phyloP scores from a whole-genome alignment of 257 asterid species.

The Coffea canephora region DNA sequence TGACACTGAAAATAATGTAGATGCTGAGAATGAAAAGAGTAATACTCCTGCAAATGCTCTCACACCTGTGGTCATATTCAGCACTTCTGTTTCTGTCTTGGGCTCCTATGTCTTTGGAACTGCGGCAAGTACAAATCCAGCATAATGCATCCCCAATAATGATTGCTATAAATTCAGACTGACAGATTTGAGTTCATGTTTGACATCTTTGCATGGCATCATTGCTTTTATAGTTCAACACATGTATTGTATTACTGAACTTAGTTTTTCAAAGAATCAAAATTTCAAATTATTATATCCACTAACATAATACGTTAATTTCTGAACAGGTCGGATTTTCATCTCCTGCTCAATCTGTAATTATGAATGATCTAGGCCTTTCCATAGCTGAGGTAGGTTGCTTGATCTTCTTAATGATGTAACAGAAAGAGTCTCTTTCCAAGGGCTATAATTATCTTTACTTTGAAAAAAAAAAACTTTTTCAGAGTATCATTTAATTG shows the following conservation, averaged over 20 bases:
- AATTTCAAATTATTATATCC: background rate
- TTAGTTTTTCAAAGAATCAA: background rate
- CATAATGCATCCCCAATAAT: background rate
- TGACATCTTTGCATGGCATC: background rate
- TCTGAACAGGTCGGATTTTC: conserved; percentile 70
- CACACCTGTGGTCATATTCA: conserved; percentile 54
- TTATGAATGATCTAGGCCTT: conserved; percentile 63
- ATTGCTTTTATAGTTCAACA: background rate
- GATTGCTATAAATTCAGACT: background rate
- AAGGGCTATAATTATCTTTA: too few relatives aligned
- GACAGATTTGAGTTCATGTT: background rate
- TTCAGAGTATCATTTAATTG: too few relatives aligned
- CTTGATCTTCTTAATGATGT: background rate
- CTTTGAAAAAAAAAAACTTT: too few relatives aligned
- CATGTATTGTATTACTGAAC: background rate
- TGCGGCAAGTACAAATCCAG: conserved; percentile 42
- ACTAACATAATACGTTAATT: background rate
- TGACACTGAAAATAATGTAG: background rate
- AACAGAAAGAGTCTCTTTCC: background rate
- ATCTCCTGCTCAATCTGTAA: conserved; percentile 79
- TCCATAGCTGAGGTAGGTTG: conserved; percentile 57
- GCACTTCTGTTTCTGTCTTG: conserved; percentile 72
- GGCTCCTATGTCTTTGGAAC: conserved; percentile 90
- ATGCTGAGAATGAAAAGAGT: conserved; percentile 5
- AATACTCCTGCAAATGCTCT: conserved; percentile 26